Evolutionary conservation across 441 rosid genomes (phyloP), one percentile per base, ranked within the genome.

Genomic region (Monsonia emarginata): DNA sequence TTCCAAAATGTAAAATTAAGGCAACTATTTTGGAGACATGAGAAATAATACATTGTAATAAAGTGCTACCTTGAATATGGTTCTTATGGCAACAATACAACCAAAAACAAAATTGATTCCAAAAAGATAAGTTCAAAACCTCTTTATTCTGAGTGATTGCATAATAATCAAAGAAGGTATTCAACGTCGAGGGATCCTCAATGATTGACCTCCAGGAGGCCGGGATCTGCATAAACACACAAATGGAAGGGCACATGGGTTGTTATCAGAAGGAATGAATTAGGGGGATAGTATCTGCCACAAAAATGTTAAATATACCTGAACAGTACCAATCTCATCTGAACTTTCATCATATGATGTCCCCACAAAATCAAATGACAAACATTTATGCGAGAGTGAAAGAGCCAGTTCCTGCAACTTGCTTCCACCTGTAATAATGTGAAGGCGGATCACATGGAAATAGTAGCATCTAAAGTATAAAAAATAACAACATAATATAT

Each of bases 351-450:
- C 75, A 46, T 64, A 58, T 32, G 75, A 63, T 0, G 72, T 71
- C 69, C 75, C 78, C 52, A 75, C 67, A 71, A 75, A 75, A 71
- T 75, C 72, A 70, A 75, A 75, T 64, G 78, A 75, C 59, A 75
- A 48, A 18, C 78, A 75, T 70, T 71, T 75, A 32, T 70, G 75
- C 10, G 78, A 65, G 48, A 75, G 75, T 8, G 75, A 70, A 31
- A 71, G 65, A 16, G 75, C 72, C 66, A 75, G 42, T 40, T 71
- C 75, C 59, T 75, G 78, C 71, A 75, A 68, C 58, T 66, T 66
- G 50, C 72, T 71, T 16, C 65, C 66, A 34, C 24, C 75, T 67
- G 64, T 56, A 61, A 52, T 50, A 44, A 10, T 48, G 10, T 30
- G 48, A 32, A 28, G 46, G 62, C 18, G 50, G 46, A 32, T 19